phyloP scores from a whole-genome alignment of 495 filamentous ascomycete genomes.

The Penicillium simplicissimum region DNA sequence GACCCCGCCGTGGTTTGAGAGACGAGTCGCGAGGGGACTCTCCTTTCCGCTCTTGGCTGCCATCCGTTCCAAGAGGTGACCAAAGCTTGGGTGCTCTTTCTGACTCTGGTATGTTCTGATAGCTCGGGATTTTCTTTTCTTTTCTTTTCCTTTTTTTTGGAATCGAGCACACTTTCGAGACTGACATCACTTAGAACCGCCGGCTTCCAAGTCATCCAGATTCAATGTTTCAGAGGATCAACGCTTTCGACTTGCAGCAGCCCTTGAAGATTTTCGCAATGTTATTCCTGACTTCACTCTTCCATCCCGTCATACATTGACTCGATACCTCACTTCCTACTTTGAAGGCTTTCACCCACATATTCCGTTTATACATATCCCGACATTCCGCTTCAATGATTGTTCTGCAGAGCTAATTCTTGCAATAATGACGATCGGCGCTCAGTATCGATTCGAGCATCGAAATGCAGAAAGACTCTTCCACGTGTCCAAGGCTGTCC shows the following conservation, averaged over 20 bases:
- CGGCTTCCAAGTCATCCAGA: slow-evolving; percentile 25
- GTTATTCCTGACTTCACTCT: slow-evolving; percentile 41
- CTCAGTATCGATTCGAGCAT: slow-evolving; percentile 42
- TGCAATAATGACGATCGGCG: slow-evolving; percentile 39
- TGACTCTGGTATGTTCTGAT: slow-evolving; percentile 33
- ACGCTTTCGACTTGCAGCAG: slow-evolving; percentile 36
- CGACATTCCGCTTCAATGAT: slow-evolving; percentile 38
- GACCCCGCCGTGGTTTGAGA: slow-evolving; percentile 21
- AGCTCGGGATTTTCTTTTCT: not conserved
- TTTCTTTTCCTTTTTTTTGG: no score
- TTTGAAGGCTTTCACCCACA: slow-evolving; percentile 43
- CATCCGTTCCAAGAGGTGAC: slow-evolving; percentile 40
- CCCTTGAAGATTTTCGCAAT: slow-evolving; percentile 40
- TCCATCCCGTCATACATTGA: slow-evolving; percentile 42
- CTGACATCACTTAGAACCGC: slow-evolving; percentile 29
- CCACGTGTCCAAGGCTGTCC: slow-evolving; percentile 36
- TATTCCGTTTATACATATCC: slow-evolving; percentile 39
- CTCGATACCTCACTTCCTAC: slow-evolving; percentile 40
- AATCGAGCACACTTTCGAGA: not conserved
- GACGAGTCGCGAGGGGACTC: slow-evolving; percentile 40
- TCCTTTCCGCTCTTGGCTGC: slow-evolving; percentile 44
- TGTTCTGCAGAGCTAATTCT: slow-evolving; percentile 35
- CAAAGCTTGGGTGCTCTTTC: slow-evolving; percentile 39
- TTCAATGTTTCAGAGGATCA: slow-evolving; percentile 42
- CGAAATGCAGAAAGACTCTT: slow-evolving; percentile 39